phyloP scores from a whole-genome alignment of 2,329 filamentous ascomycete genomes.

The Orbilia javanica region DNA sequence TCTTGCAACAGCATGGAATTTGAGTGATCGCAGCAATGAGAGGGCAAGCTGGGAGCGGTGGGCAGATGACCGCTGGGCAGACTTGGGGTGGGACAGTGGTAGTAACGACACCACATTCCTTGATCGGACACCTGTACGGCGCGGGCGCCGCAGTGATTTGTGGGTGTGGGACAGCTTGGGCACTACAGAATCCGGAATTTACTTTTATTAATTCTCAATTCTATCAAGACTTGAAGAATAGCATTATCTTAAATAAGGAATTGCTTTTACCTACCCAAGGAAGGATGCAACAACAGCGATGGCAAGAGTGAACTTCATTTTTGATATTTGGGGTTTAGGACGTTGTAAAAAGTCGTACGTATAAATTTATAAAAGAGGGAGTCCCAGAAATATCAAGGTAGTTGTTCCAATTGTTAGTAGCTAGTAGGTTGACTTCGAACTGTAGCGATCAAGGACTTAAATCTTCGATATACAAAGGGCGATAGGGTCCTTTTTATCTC shows the following conservation, averaged over 20 bases:
- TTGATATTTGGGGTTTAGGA: constrained; percentile 14
- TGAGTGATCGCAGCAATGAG: constrained; percentile 34
- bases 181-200: constrained; percentile 5
- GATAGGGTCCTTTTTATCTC: constrained; percentile 44
- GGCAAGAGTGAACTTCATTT: constrained; percentile 57
- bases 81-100: constrained; percentile 19
- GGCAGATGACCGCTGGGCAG: constrained; percentile 38
- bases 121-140: constrained; percentile 17
- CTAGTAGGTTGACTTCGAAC: neutral
- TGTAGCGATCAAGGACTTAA: neutral
- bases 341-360: neutral
- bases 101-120: constrained; percentile 24
- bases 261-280: constrained; percentile 23
- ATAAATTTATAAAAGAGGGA: neutral
- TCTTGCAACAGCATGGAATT: constrained; percentile 47
- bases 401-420: neutral
- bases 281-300: constrained; percentile 36
- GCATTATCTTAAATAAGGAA: neutral
- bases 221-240: neutral
- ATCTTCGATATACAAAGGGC: neutral
- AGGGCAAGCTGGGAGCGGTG: constrained; percentile 24
- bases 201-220: neutral
- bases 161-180: constrained; percentile 46
- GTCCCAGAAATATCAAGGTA: neutral
- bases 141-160: constrained; percentile 31